These are phyloP conservation scores for Cryptococcus amylolentus DNA, from an alignment of 1,284 basidiomycete species.

Conservation along the genomic window DNA sequence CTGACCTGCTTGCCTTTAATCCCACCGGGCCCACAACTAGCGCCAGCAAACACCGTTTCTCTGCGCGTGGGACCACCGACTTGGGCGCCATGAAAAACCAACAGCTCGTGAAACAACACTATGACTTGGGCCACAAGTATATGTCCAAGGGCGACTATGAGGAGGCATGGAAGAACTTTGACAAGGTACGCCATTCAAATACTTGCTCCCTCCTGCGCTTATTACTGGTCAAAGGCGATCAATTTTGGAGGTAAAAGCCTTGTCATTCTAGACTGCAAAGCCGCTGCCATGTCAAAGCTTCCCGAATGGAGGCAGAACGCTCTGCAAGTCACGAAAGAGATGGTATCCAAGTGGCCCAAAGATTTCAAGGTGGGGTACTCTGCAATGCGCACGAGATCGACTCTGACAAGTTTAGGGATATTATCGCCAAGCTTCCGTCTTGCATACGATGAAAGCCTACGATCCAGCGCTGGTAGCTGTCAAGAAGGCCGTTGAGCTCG, in stretches of 20 bases:
- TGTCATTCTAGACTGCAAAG: conserved; percentile 26
- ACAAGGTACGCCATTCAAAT: conserved; percentile 12
- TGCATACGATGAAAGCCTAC: conserved; percentile 9
- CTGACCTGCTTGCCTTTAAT: no score
- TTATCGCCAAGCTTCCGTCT: conserved; percentile 27
- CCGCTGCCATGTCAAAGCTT: conserved; percentile 24
- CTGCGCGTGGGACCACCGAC: no score
- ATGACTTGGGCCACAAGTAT: conserved; percentile 3
- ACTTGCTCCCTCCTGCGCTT: not conserved
- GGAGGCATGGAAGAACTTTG: conserved; percentile 13
- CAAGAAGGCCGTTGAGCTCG: conserved; percentile 4
- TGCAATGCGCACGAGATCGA: not conserved
- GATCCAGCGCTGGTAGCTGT: conserved; percentile 8
- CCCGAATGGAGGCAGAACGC: conserved; percentile 21
- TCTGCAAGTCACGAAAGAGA: conserved; percentile 18
- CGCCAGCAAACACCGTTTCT: no score
- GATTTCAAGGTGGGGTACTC: conserved; percentile 20
- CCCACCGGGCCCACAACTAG: no score
- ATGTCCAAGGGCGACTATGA: conserved; percentile 7
- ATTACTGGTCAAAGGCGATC: conserved; percentile 20
- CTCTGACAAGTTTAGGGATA: conserved; percentile 21
- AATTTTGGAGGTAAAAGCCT: conserved; percentile 22
- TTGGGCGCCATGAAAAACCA: not conserved
- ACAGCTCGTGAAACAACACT: conserved; percentile 6
- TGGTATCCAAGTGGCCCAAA: conserved; percentile 24